A percentile compares a stretch with the other conserved stretches of the same genome.
Evolutionary conservation across 164 flowering plant genomes (phyloP).

Genomic region (Cinnamomum micranthum): DNA sequence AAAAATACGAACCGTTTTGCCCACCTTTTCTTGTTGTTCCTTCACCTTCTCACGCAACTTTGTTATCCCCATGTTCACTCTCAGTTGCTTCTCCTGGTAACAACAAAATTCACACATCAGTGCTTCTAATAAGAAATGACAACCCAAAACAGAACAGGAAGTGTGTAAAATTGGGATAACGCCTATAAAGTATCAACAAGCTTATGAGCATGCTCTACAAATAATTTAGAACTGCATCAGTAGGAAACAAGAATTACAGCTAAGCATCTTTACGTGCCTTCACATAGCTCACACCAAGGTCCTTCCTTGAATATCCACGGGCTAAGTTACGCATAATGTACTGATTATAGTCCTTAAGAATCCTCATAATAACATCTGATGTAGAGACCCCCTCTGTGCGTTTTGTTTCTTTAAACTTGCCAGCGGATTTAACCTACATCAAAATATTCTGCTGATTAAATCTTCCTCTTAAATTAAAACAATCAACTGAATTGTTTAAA

Average conservation of each 20-base stretch:
- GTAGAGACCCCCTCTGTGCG: slow-evolving; percentile 86
- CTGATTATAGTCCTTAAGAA: slow-evolving; percentile 89
- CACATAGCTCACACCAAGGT: slow-evolving; percentile 90
- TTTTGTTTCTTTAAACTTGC: slow-evolving; percentile 78
- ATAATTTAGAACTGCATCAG: neutral
- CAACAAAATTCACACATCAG: slow-evolving; percentile 12
- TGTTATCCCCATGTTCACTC: slow-evolving; percentile 86
- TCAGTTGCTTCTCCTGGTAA: slow-evolving; percentile 78
- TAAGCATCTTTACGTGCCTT: slow-evolving; percentile 45
- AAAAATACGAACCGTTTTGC: slow-evolving; percentile 20
- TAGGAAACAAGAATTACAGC: neutral
- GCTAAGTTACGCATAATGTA: slow-evolving; percentile 94
- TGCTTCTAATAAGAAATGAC: neutral
- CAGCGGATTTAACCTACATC: slow-evolving; percentile 61
- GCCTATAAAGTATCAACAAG: neutral
- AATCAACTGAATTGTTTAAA: neutral
- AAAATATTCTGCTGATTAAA: neutral
- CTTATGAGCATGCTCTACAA: neutral
- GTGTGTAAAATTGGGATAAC: neutral
- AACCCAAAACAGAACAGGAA: too few relatives aligned
- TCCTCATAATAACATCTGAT: slow-evolving; percentile 83
- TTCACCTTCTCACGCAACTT: slow-evolving; percentile 89
- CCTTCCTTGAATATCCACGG: slow-evolving; percentile 93
- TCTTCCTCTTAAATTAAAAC: neutral
- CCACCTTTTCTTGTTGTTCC: slow-evolving; percentile 90